A percentile compares a stretch with the other conserved stretches of the same genome.
phyloP scores from a whole-genome alignment of 1,284 basidiomycete species.

The Moniliophthora roreri region DNA sequence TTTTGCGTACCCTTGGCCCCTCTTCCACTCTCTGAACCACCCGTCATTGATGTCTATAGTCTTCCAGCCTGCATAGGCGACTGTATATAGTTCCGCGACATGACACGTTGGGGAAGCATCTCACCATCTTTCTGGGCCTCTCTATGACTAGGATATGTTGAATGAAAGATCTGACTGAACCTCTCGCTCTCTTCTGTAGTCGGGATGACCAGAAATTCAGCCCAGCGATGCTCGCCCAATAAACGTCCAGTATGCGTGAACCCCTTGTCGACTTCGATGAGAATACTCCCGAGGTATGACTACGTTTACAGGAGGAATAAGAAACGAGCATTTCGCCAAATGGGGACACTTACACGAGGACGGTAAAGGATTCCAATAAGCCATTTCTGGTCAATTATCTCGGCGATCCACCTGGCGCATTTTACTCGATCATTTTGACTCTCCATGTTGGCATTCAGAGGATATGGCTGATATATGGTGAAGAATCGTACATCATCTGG shows the following conservation, averaged over 20 bases:
- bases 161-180: slow-evolving; percentile 53
- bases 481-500: slow-evolving; percentile 55
- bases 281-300: slow-evolving; percentile 57
- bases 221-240: slow-evolving; percentile 68
- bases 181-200: slow-evolving; percentile 38
- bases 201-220: slow-evolving; percentile 48
- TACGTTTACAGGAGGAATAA: too few relatives aligned
- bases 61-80: slow-evolving; percentile 55
- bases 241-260: slow-evolving; percentile 35
- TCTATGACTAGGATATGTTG: slow-evolving; percentile 41
- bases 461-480: slow-evolving; percentile 63
- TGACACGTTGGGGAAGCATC: slow-evolving; percentile 6
- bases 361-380: slow-evolving; percentile 61
- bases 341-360: slow-evolving; percentile 49
- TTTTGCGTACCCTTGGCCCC: slow-evolving; percentile 33
- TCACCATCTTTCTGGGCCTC: slow-evolving; percentile 43
- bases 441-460: slow-evolving; percentile 54
- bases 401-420: slow-evolving; percentile 66
- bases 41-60: slow-evolving; percentile 45
- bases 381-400: slow-evolving; percentile 44
- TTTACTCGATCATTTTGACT: slow-evolving; percentile 44
- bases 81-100: background rate
- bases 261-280: slow-evolving; percentile 54
- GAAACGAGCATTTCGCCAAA: background rate
- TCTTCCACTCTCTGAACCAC: slow-evolving; percentile 57